Base-by-base conservation (phyloP, 2,329 filamentous ascomycete species). In the Aureobasidium sp. region DNA sequence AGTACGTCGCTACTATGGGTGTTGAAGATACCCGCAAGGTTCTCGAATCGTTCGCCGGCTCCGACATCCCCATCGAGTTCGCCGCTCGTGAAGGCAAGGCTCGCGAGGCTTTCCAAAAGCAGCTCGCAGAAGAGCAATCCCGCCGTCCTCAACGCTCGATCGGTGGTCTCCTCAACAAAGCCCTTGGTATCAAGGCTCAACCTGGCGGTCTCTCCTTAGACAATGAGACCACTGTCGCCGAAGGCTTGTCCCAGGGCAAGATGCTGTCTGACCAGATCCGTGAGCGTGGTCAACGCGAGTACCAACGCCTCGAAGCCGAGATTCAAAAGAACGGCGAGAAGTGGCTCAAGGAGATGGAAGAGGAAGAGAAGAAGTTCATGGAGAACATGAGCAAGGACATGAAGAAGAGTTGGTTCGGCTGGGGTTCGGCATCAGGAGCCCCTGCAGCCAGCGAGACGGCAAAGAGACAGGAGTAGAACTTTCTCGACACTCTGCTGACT, bases 241-340 rank as follows among this genome's bases (percentile, higher is more conserved):
- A 96, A 72, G 91, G 89, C 14, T 84, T 94, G 64, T 86, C 89
- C 2, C 87, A 96, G 75, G 94, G 93, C 69, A 99, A 97, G 83
- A 97, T 97, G 90, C 80, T 97, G 67, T 91, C 92, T 76, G 94
- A 99, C 72, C 87, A 96, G 74, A 91, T 94, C 56, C 86, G 94
- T 54, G 94, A 99, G 77, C 84, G 91, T 54, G 94, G 94, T 37
- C 89, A 92, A 77, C 87, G 88, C 74, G 89, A 92, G 75, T 99
- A 97, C 76, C 85, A 96, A 79, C 77, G 87, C 68, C 82, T 97
- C 65, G 93, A 97, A 75, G 87, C 87, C 76, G 89, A 96, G 78
- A 96, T 99, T 69, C 83, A 88, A 50, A 89, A 95, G 75, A 94
- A 97, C 72, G 94, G 92, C 58, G 91, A 93, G 74, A 91, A 93